Evolutionary conservation across 2,329 filamentous ascomycete genomes (phyloP).

Genomic region (Penicillium sp.): DNA sequence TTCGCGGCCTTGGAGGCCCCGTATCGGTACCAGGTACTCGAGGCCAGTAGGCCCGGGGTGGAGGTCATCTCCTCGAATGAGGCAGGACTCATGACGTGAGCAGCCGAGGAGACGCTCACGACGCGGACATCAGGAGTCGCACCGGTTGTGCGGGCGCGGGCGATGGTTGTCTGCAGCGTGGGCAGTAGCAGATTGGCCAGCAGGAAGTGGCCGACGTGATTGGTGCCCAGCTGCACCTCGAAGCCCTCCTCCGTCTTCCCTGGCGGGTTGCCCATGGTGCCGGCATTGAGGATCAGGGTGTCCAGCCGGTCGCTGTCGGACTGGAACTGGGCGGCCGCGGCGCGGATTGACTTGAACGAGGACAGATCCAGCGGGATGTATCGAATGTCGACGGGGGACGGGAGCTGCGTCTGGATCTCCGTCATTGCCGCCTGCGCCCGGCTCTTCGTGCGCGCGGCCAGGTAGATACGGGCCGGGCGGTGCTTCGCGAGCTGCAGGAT

Average conservation of each 20-base stretch:
- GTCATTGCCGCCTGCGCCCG: slow-evolving; percentile 48
- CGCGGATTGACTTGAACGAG: slow-evolving; percentile 50
- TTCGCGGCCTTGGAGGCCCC: slow-evolving; percentile 52
- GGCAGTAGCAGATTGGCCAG: slow-evolving; percentile 46
- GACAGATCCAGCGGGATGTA: slow-evolving; percentile 51
- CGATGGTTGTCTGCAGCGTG: slow-evolving; percentile 37
- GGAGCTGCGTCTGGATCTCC: slow-evolving; percentile 35
- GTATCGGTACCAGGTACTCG: slow-evolving; percentile 48
- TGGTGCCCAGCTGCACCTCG: slow-evolving; percentile 49
- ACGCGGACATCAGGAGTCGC: slow-evolving; percentile 30
- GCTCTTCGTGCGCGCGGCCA: slow-evolving; percentile 50
- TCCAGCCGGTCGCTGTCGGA: slow-evolving; percentile 44
- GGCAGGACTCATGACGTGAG: slow-evolving; percentile 33
- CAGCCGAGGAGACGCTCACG: slow-evolving; percentile 40
- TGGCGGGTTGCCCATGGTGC: slow-evolving; percentile 45
- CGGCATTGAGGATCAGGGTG: slow-evolving; percentile 48
- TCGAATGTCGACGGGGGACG: slow-evolving; percentile 40
- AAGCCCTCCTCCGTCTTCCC: slow-evolving; percentile 41
- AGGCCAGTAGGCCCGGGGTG: slow-evolving; percentile 31
- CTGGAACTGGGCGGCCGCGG: slow-evolving; percentile 45
- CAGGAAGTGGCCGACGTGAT: slow-evolving; percentile 48
- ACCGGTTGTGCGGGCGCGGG: slow-evolving; percentile 29
- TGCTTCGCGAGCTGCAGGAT: slow-evolving; percentile 51
- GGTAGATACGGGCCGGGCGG: slow-evolving; percentile 53
- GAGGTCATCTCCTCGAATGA: slow-evolving; percentile 39